phyloP scores from a whole-genome alignment of 257 asterid species.

The Marsdenia floribunda region DNA sequence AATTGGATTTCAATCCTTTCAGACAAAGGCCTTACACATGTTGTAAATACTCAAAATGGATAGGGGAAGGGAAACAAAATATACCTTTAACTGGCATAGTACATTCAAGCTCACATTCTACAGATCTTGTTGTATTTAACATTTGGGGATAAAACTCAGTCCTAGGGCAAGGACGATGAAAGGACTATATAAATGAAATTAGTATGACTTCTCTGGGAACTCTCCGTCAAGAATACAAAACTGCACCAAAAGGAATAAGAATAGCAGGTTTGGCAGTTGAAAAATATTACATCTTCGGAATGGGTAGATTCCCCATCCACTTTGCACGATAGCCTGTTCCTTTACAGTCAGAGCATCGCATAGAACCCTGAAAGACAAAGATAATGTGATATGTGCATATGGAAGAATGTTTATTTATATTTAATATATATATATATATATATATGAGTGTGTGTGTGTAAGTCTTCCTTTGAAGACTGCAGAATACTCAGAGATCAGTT shows the following conservation, averaged over 20 bases:
- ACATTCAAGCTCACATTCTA: not conserved
- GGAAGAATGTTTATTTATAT: not conserved
- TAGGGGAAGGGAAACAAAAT: too few relatives aligned
- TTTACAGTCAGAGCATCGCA: slow-evolving; percentile 71
- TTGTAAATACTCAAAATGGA: too few relatives aligned
- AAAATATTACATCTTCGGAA: slow-evolving; percentile 32
- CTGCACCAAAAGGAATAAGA: not conserved
- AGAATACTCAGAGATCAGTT: not conserved
- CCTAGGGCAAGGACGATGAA: not conserved
- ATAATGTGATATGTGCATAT: not conserved
- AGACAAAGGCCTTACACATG: too few relatives aligned
- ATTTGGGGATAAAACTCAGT: too few relatives aligned
- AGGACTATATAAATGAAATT: not conserved
- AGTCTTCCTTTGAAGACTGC: not conserved
- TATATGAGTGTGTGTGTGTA: too few relatives aligned
- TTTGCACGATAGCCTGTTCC: slow-evolving; percentile 94
- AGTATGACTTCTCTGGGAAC: not conserved
- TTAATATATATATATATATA: too few relatives aligned
- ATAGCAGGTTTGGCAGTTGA: not conserved
- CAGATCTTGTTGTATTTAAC: not conserved
- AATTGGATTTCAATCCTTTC: too few relatives aligned
- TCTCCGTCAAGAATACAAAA: not conserved
- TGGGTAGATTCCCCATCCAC: slow-evolving; percentile 78
- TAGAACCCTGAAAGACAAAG: slow-evolving; percentile 52
- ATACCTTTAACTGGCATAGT: not conserved